Conservation (phyloP, 495 filamentous ascomycete genomes). For the Daldinia loculata region DNA sequence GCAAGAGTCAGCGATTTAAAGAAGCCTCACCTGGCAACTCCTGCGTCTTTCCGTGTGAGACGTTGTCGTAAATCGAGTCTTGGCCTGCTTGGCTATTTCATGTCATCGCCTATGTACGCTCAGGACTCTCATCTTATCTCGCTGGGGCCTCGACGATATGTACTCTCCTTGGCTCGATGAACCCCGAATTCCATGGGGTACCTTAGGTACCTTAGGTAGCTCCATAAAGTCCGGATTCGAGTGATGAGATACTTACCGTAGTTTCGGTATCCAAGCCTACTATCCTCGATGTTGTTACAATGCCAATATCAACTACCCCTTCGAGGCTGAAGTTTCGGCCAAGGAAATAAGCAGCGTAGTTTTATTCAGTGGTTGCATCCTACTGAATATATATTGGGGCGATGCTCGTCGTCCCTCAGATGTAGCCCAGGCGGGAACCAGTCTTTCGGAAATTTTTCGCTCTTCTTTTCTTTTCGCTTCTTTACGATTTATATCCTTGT, state of each 20-base stretch:
- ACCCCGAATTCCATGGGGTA: constrained; percentile 18
- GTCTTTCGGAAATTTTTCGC: constrained; percentile 29
- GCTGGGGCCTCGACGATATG: constrained; percentile 20
- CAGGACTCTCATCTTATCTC: constrained; percentile 16
- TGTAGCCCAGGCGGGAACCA: constrained; percentile 9
- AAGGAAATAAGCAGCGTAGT: constrained; percentile 20
- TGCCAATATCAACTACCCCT: constrained; percentile 28
- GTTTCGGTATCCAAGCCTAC: constrained; percentile 1
- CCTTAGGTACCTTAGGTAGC: constrained; percentile 7
- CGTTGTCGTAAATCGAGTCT: constrained; percentile 18
- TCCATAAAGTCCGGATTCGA: constrained; percentile 1
- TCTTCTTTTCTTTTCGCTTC: constrained; percentile 14
- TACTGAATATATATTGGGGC: constrained; percentile 29
- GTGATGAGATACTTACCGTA: constrained; percentile 5
- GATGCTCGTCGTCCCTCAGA: constrained; percentile 17
- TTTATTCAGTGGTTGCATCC: background rate
- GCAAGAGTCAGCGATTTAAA: constrained; percentile 21
- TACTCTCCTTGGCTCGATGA: constrained; percentile 17
- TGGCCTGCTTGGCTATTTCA: constrained; percentile 27
- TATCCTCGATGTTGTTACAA: constrained; percentile 26
- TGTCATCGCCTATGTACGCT: constrained; percentile 5
- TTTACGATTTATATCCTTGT: constrained; percentile 16
- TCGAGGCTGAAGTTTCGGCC: constrained; percentile 36
- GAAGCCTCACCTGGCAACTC: constrained; percentile 23
- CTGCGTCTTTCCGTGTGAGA: constrained; percentile 19